Percentiles rank a stretch among this genome's conserved stretches.
Conservation (phyloP, 1,139 yeast genomes). For the Suhomyces chickasaworum region DNA sequence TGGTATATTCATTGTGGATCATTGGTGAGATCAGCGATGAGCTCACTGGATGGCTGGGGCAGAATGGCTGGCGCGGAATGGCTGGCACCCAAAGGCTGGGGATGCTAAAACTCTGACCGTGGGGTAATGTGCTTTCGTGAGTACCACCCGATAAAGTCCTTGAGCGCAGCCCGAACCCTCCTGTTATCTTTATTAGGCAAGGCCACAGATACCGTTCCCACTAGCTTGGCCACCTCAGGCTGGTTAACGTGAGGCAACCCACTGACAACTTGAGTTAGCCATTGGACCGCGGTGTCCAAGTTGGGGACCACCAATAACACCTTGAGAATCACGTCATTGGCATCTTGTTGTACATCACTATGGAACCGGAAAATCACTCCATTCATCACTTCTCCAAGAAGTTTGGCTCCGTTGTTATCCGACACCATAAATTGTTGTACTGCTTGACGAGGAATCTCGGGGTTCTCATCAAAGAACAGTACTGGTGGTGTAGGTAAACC, state of each 20-base stretch:
- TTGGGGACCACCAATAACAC: constrained; percentile 56
- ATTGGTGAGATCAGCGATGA: no score
- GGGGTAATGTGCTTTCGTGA: constrained; percentile 72
- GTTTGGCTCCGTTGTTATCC: constrained; percentile 58
- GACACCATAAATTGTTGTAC: constrained; percentile 41
- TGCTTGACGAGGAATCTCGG: constrained; percentile 49
- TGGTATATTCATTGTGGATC: no score
- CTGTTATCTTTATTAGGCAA: constrained; percentile 71
- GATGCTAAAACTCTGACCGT: constrained; percentile 38
- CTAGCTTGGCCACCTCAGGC: constrained; percentile 64
- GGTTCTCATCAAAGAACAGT: constrained; percentile 58
- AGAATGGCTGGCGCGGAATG: no score
- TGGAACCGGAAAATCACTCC: constrained; percentile 78
- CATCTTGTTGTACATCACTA: constrained; percentile 69
- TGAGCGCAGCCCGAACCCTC: constrained; percentile 66
- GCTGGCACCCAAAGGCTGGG: no score
- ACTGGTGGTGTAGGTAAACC: constrained; percentile 81
- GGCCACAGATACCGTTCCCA: constrained; percentile 59
- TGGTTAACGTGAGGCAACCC: constrained; percentile 64
- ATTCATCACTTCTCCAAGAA: constrained; percentile 55
- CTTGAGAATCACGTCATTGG: constrained; percentile 72
- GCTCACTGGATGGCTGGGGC: no score
- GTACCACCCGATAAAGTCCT: constrained; percentile 83
- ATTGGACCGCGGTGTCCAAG: constrained; percentile 46
- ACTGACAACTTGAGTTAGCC: constrained; percentile 62